Evolutionary conservation across 805 yeast genomes (phyloP).

Genomic region (Wickerhamiella kazuoi): DNA sequence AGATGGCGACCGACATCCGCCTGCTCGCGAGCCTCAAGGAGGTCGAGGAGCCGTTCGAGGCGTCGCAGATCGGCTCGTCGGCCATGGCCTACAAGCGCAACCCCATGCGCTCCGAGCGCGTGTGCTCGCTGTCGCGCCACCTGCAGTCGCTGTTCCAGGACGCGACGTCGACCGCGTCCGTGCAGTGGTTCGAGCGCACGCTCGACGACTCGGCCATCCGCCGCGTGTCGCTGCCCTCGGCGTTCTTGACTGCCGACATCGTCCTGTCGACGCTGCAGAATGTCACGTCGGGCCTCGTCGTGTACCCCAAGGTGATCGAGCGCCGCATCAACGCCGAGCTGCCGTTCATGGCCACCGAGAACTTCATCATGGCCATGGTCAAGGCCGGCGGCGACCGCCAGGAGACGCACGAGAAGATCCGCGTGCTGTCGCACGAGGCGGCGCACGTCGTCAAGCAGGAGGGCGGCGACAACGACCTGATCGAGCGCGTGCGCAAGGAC

Average conservation of each 20-base stretch:
- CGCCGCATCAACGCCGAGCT: conserved; percentile 86
- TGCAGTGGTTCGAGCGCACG: conserved; percentile 99
- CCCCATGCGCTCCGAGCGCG: conserved; percentile 98
- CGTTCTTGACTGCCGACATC: conserved; percentile 91
- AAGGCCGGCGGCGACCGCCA: conserved; percentile 96
- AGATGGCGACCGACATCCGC: conserved; percentile 94
- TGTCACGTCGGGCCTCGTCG: conserved; percentile 89
- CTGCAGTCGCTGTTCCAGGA: conserved; percentile 80
- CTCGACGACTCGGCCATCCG: conserved; percentile 96
- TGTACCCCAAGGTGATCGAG: conserved; percentile 95
- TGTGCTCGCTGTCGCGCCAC: conserved; percentile 95
- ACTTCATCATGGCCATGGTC: conserved; percentile 98
- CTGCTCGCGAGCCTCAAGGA: conserved; percentile 92
- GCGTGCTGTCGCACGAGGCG: conserved; percentile 94
- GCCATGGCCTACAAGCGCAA: conserved; percentile 99
- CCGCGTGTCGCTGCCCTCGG: conserved; percentile 90
- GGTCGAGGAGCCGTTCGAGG: conserved; percentile 95
- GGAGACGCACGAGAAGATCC: conserved; percentile 93
- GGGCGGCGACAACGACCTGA: conserved; percentile 96
- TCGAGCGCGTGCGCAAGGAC: conserved; percentile 65
- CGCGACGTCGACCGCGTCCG: conserved; percentile 91
- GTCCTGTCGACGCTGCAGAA: conserved; percentile 71
- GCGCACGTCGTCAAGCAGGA: conserved; percentile 92
- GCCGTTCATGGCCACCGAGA: conserved; percentile 99
- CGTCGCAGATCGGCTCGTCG: conserved; percentile 92